phyloP scores from a whole-genome alignment of 306 rosid genomes.

The Casuarina cunninghamiana region DNA sequence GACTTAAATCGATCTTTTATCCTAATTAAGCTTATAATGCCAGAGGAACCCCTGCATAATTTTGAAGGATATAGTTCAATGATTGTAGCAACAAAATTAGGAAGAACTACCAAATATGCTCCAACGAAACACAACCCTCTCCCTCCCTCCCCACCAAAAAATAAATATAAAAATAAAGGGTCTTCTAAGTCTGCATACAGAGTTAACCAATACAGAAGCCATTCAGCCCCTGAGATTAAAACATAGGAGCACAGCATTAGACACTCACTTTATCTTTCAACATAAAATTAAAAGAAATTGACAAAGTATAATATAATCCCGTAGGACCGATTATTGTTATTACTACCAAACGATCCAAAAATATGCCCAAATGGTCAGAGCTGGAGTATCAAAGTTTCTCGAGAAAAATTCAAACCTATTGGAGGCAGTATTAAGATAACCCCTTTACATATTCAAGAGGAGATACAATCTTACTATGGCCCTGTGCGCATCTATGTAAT shows the following conservation, averaged over 20 bases:
- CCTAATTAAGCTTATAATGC: no score
- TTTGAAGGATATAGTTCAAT: no score
- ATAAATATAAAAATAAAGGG: no score
- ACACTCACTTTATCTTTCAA: not conserved
- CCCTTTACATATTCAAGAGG: conserved; percentile 3
- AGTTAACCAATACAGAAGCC: not conserved
- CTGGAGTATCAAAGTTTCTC: conserved; percentile 2
- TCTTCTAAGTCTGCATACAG: not conserved
- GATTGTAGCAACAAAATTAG: no score
- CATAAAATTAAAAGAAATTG: no score
- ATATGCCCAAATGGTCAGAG: not conserved
- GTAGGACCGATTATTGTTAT: no score
- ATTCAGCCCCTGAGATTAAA: not conserved
- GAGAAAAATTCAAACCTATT: not conserved
- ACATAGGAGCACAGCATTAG: not conserved
- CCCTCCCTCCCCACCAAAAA: no score
- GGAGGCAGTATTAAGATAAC: conserved; percentile 2
- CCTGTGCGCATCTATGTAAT: conserved; percentile 53
- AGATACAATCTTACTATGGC: not conserved
- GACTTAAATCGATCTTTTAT: no score
- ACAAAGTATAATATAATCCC: no score
- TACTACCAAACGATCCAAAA: not conserved
- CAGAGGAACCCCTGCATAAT: no score
- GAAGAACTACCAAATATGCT: no score
- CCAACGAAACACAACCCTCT: no score